A percentile compares a stretch with the other conserved stretches of the same genome.
These are phyloP conservation scores for Forsythia viridissima DNA, from an alignment of 257 asterid genomes.

Conservation along the genomic window DNA sequence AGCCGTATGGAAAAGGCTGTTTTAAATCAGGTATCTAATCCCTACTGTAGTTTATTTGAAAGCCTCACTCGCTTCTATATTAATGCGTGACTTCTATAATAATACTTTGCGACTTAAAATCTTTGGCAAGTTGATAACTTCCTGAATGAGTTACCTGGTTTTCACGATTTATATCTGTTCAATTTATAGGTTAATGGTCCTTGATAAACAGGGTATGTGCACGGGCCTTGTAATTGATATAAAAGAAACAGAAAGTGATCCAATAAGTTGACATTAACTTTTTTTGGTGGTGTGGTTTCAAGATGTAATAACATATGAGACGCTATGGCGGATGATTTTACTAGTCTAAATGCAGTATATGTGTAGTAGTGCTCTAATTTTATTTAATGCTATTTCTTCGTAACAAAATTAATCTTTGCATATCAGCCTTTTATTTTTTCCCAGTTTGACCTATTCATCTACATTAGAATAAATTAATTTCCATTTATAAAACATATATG, in stretches of 20 bases:
- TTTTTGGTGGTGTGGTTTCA: not conserved
- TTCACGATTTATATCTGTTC: too few species aligned
- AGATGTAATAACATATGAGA: not conserved
- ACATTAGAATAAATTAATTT: not conserved
- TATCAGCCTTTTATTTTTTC: not conserved
- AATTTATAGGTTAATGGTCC: not conserved
- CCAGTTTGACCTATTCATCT: not conserved
- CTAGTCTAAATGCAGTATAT: not conserved
- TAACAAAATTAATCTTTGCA: too few species aligned
- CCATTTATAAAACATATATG: not conserved
- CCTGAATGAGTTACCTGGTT: not conserved
- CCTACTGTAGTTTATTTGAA: not conserved
- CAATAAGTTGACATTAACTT: not conserved
- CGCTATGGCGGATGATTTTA: not conserved
- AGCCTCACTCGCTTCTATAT: not conserved
- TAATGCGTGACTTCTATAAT: not conserved
- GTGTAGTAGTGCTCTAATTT: not conserved
- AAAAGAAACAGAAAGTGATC: not conserved
- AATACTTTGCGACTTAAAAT: not conserved
- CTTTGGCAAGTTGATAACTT: not conserved
- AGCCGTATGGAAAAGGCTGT: constrained; percentile 93
- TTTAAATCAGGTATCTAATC: constrained; percentile 59
- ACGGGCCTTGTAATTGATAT: not conserved
- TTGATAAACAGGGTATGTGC: not conserved
- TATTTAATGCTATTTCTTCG: not conserved